phyloP scores from a whole-genome alignment of 148 eudicot species.

The Rhododendron mucronatum region DNA sequence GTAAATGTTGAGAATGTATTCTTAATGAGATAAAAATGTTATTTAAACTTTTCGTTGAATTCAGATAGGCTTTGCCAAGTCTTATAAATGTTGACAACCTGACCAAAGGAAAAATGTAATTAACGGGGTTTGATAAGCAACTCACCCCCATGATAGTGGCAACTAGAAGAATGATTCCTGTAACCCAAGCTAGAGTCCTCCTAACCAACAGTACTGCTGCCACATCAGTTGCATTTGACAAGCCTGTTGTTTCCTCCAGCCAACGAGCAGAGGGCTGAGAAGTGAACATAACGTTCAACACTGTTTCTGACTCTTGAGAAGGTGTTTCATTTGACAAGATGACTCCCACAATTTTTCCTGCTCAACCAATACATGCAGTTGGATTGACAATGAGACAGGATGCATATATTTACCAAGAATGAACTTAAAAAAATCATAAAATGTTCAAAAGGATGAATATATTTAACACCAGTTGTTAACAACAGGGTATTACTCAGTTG shows the following conservation, averaged over 20 bases:
- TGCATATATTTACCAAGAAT: background rate
- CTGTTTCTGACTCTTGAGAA: slow-evolving; percentile 33
- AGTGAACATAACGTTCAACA: slow-evolving; percentile 40
- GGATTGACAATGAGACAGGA: background rate
- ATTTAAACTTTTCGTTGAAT: background rate
- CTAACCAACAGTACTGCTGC: slow-evolving; percentile 65
- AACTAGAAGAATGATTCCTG: slow-evolving; percentile 77
- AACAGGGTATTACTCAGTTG: background rate
- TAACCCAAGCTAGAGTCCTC: slow-evolving; percentile 67
- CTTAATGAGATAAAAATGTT: background rate
- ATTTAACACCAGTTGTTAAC: background rate
- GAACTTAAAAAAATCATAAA: background rate
- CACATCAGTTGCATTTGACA: slow-evolving; percentile 18
- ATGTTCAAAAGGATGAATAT: background rate
- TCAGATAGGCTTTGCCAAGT: background rate
- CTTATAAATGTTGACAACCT: background rate
- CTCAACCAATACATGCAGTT: slow-evolving; percentile 6
- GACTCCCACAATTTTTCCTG: slow-evolving; percentile 84
- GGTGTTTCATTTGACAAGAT: slow-evolving; percentile 35
- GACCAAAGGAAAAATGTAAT: background rate
- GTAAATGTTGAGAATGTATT: background rate
- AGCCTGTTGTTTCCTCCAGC: slow-evolving; percentile 50
- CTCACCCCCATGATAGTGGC: slow-evolving; percentile 85
- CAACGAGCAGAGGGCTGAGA: slow-evolving; percentile 49
- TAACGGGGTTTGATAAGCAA: background rate